Conservation (phyloP, 495 filamentous ascomycete species). For the Mytilinidion resinicola region DNA sequence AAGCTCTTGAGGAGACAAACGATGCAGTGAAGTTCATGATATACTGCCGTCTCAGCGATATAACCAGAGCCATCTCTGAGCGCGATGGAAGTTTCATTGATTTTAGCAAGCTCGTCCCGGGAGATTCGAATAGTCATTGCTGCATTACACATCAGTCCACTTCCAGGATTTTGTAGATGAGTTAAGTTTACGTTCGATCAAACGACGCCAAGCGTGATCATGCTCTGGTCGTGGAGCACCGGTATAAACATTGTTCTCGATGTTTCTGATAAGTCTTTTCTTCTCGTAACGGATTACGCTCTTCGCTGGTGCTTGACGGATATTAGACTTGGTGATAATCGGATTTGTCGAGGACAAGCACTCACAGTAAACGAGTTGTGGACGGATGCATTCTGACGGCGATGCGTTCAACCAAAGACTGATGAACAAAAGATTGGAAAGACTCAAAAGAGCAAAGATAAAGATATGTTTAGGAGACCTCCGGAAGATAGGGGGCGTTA, state of each 20-base stretch:
- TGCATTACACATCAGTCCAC: background rate
- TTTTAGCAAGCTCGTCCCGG: background rate
- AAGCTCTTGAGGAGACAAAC: background rate
- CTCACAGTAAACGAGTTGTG: no score
- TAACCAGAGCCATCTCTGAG: conserved; percentile 18
- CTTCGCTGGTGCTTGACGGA: background rate
- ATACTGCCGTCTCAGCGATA: conserved; percentile 13
- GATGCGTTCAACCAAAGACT: no score
- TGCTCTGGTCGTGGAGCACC: background rate
- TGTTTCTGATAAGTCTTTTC: background rate
- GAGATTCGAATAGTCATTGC: conserved; percentile 9
- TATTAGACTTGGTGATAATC: no score
- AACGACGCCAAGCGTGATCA: background rate
- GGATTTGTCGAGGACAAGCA: no score
- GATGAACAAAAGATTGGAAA: no score
- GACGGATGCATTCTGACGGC: no score
- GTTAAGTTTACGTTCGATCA: background rate
- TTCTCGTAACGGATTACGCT: background rate
- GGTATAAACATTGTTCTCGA: conserved; percentile 1
- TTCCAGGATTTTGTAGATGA: no score
- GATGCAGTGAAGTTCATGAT: conserved; percentile 19
- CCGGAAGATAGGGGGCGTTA: no score
- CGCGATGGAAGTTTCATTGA: conserved; percentile 3
- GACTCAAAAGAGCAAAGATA: no score
- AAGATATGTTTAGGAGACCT: no score